Base-by-base conservation (phyloP, 768 basidiomycete species). In the Russula virescens region DNA sequence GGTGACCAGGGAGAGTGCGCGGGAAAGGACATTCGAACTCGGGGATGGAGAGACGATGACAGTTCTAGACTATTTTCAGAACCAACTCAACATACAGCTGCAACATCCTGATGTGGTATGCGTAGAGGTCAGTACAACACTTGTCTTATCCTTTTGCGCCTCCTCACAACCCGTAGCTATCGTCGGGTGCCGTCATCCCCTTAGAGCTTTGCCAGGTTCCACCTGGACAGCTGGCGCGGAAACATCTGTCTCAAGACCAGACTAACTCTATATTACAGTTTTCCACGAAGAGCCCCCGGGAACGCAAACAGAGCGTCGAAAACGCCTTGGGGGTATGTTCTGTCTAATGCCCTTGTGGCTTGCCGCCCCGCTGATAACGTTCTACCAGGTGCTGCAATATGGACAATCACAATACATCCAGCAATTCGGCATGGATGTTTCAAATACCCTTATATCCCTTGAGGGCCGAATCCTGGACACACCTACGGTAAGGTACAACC, bases 381-480 rank as follows among this genome's bases (percentile, higher is more conserved):
- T 6, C 28, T 49, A 83, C 18, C 55, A 86, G 83, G 80, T 85
- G 42, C 75, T 88, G 55, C 78, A 80, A 42, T 64, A 66, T 40
- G 58, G 58, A 0, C 61, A 65, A 61, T 67, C 85, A 0, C 81
- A 87, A 73, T 88, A 87, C 65, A 79, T 88, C 25, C 58, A 70
- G 61, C 80, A 85, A 69, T 91, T 91, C 63, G 88, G 88, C 9
- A 83, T 93, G 80, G 61, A 75, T 2, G 83, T 93, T 23, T 76
- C 75, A 19, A 65, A 71, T 3, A 79, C 78, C 2, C 84, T 88
- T 0, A 75, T 89, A 26, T 75, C 69, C 34, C 74, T 90, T 38
- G 71, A 79, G 21, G 90, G 85, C 0, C 79, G 91, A 5, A 74
- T 90, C 23, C 71, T 92, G 18, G 74, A 75, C 8, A 79, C 88